These are phyloP conservation scores for Eragrostis tef DNA, from an alignment of 202 grass and related monocot genomes.

Conservation along the genomic window DNA sequence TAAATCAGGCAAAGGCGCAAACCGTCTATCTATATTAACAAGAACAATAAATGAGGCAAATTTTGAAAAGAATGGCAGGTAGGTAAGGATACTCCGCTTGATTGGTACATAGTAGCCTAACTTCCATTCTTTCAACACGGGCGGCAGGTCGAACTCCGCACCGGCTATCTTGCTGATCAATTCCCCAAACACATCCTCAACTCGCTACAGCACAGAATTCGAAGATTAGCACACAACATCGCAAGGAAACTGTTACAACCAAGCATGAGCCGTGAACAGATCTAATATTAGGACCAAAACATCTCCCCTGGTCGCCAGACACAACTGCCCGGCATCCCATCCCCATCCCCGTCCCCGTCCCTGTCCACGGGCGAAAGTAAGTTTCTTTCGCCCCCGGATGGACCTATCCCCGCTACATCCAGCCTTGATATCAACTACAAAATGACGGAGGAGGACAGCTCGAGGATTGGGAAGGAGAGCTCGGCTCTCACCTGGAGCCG, in stretches of 20 bases:
- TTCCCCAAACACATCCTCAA: constrained; percentile 65
- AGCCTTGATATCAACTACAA: too few relatives aligned
- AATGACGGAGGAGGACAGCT: too few relatives aligned
- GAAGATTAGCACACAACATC: not conserved
- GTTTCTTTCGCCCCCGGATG: too few relatives aligned
- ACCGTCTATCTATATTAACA: not conserved
- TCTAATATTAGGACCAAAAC: not conserved
- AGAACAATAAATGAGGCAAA: not conserved
- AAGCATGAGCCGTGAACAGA: not conserved
- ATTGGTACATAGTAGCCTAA: constrained; percentile 64
- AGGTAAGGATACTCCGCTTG: constrained; percentile 87
- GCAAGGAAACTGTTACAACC: not conserved
- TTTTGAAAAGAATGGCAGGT: constrained; percentile 5
- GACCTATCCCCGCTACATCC: too few relatives aligned
- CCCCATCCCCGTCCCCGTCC: too few relatives aligned
- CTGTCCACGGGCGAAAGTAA: too few relatives aligned
- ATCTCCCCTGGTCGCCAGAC: too few relatives aligned
- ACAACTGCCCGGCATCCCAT: too few relatives aligned
- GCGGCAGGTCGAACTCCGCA: constrained; percentile 77
- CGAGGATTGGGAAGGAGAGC: too few relatives aligned
- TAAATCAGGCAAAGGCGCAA: constrained; percentile 22
- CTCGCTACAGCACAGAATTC: constrained; percentile 10
- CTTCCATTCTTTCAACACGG: constrained; percentile 65
- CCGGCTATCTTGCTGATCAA: constrained; percentile 51
- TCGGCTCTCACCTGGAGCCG: too few relatives aligned